phyloP scores from a whole-genome alignment of 2,329 filamentous ascomycete species.

The Cadophora sp. region DNA sequence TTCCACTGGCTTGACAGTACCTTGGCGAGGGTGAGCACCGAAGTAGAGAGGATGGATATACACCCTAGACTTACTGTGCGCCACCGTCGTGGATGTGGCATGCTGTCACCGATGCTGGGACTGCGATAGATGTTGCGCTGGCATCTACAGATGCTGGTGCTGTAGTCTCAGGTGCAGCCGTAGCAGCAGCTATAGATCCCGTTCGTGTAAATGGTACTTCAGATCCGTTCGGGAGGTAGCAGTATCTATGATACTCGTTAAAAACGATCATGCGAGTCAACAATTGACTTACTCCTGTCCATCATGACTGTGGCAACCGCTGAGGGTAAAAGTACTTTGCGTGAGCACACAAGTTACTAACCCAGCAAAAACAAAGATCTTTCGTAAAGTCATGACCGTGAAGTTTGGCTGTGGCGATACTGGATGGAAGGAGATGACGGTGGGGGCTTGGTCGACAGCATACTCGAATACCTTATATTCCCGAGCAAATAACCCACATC shows the following conservation, averaged over 20 bases:
- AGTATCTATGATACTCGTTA: conserved; percentile 15
- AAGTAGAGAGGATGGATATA: neutral
- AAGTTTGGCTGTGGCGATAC: neutral
- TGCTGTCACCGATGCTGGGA: conserved; percentile 51
- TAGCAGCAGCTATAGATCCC: neutral
- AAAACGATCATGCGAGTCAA: neutral
- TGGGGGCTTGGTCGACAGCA: neutral
- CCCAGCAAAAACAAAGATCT: neutral
- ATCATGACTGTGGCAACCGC: conserved; percentile 44
- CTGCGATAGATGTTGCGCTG: conserved; percentile 1
- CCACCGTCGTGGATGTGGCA: conserved; percentile 56
- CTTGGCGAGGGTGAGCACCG: conserved; percentile 37
- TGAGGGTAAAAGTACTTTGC: conserved; percentile 33
- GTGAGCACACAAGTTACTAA: neutral
- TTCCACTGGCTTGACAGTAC: conserved; percentile 51
- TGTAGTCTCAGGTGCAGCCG: neutral
- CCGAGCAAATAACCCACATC: neutral
- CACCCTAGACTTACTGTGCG: conserved; percentile 45
- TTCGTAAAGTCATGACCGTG: conserved; percentile 18
- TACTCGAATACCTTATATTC: conserved; percentile 1
- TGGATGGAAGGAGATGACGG: neutral
- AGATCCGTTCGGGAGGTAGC: conserved; percentile 22
- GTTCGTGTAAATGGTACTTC: conserved; percentile 23
- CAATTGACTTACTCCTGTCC: conserved; percentile 38
- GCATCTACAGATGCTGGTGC: conserved; percentile 10